Evolutionary conservation across 2,329 filamentous ascomycete genomes (phyloP).

Genomic region (Chaetomiaceae sp.): DNA sequence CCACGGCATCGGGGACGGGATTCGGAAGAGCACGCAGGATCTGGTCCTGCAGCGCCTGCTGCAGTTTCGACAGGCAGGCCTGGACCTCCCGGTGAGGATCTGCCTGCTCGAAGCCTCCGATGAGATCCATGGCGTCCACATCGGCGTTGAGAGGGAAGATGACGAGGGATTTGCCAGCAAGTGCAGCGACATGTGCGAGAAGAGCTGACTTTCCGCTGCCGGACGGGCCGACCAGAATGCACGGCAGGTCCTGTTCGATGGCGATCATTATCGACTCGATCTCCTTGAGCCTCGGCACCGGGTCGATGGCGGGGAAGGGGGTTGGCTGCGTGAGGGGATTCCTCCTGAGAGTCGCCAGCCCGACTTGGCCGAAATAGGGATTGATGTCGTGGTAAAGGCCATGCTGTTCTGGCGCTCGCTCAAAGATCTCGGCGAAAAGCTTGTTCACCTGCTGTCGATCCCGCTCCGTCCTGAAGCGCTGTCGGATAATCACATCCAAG

Average conservation of each 20-base stretch:
- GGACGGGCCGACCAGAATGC: constrained; percentile 79
- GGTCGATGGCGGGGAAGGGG: constrained; percentile 47
- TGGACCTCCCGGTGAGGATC: constrained; percentile 73
- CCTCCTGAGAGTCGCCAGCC: constrained; percentile 66
- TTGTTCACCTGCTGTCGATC: constrained; percentile 64
- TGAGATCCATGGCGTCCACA: constrained; percentile 93
- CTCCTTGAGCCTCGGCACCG: constrained; percentile 58
- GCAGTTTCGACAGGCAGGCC: constrained; percentile 44
- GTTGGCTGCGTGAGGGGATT: constrained; percentile 51
- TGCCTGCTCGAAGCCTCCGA: constrained; percentile 93
- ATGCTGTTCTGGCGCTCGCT: constrained; percentile 46
- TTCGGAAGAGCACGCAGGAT: constrained; percentile 47
- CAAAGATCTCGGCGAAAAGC: constrained; percentile 65
- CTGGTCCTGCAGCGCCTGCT: constrained; percentile 42
- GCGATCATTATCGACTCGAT: constrained; percentile 86
- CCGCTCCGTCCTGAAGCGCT: constrained; percentile 71
- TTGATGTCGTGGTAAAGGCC: constrained; percentile 71
- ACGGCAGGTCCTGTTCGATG: constrained; percentile 80
- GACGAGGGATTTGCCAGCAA: constrained; percentile 69
- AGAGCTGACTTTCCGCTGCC: constrained; percentile 84
- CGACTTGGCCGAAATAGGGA: constrained; percentile 67
- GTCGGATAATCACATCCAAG: constrained; percentile 75
- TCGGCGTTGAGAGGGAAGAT: constrained; percentile 91
- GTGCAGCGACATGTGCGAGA: constrained; percentile 73
- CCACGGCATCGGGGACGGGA: constrained; percentile 42